Evolutionary conservation across 768 basidiomycete genomes (phyloP).

Genomic region (Hygrocybe punicea): DNA sequence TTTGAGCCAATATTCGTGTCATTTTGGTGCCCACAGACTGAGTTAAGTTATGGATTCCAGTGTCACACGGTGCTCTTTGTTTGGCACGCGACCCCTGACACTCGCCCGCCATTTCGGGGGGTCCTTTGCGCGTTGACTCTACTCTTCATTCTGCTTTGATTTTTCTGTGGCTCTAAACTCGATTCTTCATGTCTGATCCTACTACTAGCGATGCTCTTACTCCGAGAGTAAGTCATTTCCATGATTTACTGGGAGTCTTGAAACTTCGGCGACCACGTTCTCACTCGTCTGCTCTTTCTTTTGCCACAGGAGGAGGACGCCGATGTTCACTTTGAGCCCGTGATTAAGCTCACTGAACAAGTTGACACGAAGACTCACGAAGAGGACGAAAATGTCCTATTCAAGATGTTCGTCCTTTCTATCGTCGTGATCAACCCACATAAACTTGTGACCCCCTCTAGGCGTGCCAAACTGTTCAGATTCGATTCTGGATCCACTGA

Average conservation of each 20-base stretch:
- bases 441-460: constrained; percentile 34
- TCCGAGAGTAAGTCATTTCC: constrained; percentile 11
- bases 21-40: constrained; percentile 12
- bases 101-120: neutral
- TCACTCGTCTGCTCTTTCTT: neutral
- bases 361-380: constrained; percentile 94
- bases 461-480: constrained; percentile 98
- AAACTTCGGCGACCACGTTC: neutral
- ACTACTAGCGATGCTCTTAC: constrained; percentile 7
- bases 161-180: neutral
- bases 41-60: too few relatives aligned
- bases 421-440: constrained; percentile 33
- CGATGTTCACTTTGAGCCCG: constrained; percentile 93
- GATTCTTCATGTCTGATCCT: constrained; percentile 40
- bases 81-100: too few relatives aligned
- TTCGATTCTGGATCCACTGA: constrained; percentile 75
- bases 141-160: neutral
- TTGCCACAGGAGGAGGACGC: constrained; percentile 62
- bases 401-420: constrained; percentile 83
- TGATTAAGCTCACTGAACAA: constrained; percentile 93
- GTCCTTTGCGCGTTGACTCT: neutral
- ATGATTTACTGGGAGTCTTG: neutral
- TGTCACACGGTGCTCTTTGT: constrained; percentile 13
- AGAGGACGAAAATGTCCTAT: constrained; percentile 87
- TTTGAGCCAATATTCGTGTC: constrained; percentile 29